Evolutionary conservation across 2,329 filamentous ascomycete genomes (phyloP).

Genomic region (Pseudopyrenochaeta lycopersici): DNA sequence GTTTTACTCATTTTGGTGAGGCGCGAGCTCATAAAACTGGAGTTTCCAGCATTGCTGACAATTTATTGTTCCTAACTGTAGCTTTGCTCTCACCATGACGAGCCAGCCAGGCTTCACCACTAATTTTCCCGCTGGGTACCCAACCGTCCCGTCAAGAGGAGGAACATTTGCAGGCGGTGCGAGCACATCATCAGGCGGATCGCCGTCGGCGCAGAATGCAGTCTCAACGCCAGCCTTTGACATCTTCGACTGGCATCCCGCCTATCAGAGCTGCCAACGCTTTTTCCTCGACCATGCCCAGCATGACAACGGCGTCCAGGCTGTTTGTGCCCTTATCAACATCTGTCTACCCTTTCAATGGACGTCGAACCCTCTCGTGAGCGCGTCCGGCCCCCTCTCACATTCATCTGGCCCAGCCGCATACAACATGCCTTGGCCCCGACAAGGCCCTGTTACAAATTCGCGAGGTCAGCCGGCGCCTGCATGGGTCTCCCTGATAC

Average conservation of each 20-base stretch:
- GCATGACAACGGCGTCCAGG: conserved; percentile 82
- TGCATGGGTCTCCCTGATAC: conserved; percentile 74
- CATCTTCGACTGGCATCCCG: conserved; percentile 92
- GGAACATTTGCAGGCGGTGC: conserved; percentile 36
- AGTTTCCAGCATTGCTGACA: conserved; percentile 33
- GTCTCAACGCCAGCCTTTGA: conserved; percentile 64
- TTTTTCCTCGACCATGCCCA: conserved; percentile 95
- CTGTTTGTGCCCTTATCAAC: conserved; percentile 89
- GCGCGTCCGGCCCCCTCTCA: conserved; percentile 44
- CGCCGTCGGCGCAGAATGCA: conserved; percentile 30
- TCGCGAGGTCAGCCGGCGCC: conserved; percentile 48
- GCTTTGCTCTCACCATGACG: conserved; percentile 29
- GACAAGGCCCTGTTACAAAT: conserved; percentile 50
- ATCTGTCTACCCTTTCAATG: conserved; percentile 90
- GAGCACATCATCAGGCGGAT: conserved; percentile 33
- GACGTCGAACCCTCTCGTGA: conserved; percentile 58
- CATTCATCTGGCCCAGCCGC: conserved; percentile 42
- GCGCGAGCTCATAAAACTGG: conserved; percentile 27
- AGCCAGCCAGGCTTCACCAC: conserved; percentile 41
- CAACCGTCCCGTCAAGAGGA: conserved; percentile 36
- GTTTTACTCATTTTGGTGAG: conserved; percentile 28
- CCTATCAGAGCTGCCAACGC: conserved; percentile 86
- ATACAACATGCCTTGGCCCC: conserved; percentile 53
- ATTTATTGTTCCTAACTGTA: conserved; percentile 40
- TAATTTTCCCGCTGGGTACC: conserved; percentile 45